A percentile compares a stretch with the other conserved stretches of the same genome.
Evolutionary conservation across 805 yeast genomes (phyloP).

Genomic region (Cyberlindnera euphorbiae): DNA sequence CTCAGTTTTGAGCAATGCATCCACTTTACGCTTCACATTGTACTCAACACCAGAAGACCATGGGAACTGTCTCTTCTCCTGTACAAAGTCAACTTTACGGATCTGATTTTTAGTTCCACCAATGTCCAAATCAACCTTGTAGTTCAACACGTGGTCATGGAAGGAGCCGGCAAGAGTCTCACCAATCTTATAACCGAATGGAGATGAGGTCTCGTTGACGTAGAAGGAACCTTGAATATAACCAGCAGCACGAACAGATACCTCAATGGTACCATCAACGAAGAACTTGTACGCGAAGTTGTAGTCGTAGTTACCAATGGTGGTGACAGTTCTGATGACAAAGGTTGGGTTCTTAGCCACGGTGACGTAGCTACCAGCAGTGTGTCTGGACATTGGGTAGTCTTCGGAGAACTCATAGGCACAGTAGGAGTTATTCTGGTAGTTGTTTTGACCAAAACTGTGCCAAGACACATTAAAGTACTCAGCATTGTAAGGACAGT

Average conservation of each 20-base stretch:
- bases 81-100: constrained; percentile 13
- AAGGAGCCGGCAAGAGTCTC: constrained; percentile 26
- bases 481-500: constrained; percentile 28
- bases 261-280: constrained; percentile 27
- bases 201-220: constrained; percentile 16
- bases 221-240: constrained; percentile 28
- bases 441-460: constrained; percentile 19
- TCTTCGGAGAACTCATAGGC: constrained; percentile 23
- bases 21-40: constrained; percentile 16
- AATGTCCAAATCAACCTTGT: constrained; percentile 27
- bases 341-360: constrained; percentile 25
- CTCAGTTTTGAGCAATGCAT: constrained; percentile 16
- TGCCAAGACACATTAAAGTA: constrained; percentile 27
- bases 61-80: constrained; percentile 21
- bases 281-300: constrained; percentile 23
- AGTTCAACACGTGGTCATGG: constrained; percentile 27
- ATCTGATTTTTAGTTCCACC: constrained; percentile 25
- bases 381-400: constrained; percentile 23
- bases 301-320: constrained; percentile 26
- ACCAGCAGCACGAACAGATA: constrained; percentile 28
- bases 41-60: constrained; percentile 25
- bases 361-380: constrained; percentile 14
- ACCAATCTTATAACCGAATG: constrained; percentile 23
- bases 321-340: constrained; percentile 21
- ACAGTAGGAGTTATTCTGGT: constrained; percentile 27